Evolutionary conservation across 306 rosid genomes (phyloP).

Genomic region (Oemleria cerasiformis): DNA sequence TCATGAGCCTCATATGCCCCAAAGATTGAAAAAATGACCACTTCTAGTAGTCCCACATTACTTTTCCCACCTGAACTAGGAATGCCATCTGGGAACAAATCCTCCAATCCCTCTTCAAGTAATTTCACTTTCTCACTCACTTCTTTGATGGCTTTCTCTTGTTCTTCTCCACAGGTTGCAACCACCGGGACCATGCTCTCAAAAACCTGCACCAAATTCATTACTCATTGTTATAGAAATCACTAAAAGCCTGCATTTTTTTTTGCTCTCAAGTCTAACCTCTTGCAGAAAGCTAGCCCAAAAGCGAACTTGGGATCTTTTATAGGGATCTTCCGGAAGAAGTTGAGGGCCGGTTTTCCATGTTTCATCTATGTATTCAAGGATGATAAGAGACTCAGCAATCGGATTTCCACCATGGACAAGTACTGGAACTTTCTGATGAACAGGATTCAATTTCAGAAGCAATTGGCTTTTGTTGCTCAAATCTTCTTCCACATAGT

Average conservation of each 20-base stretch:
- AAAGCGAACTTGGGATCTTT: constrained; percentile 18
- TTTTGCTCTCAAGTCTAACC: constrained; percentile 1
- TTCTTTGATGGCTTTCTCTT: constrained; percentile 7
- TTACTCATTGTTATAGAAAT: no score
- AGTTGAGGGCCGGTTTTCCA: constrained; percentile 11
- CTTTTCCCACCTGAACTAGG: background rate
- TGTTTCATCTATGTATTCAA: constrained; percentile 23
- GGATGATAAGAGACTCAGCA: constrained; percentile 17
- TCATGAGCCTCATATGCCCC: background rate
- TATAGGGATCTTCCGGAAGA: constrained; percentile 11
- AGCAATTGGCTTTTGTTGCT: constrained; percentile 10
- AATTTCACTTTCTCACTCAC: background rate
- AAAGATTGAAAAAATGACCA: background rate
- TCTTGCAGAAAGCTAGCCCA: constrained; percentile 19
- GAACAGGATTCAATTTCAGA: constrained; percentile 10
- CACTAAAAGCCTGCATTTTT: background rate
- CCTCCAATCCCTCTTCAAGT: constrained; percentile 15
- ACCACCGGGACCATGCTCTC: background rate
- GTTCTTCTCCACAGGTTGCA: constrained; percentile 15
- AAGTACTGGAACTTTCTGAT: constrained; percentile 18
- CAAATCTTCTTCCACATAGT: constrained; percentile 26
- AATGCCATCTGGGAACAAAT: constrained; percentile 4
- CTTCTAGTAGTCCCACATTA: constrained; percentile 14
- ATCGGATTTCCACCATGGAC: constrained; percentile 13
- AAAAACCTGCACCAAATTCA: background rate